phyloP scores from a whole-genome alignment of 2,329 filamentous ascomycete species.

The Fusarium sublunatum region DNA sequence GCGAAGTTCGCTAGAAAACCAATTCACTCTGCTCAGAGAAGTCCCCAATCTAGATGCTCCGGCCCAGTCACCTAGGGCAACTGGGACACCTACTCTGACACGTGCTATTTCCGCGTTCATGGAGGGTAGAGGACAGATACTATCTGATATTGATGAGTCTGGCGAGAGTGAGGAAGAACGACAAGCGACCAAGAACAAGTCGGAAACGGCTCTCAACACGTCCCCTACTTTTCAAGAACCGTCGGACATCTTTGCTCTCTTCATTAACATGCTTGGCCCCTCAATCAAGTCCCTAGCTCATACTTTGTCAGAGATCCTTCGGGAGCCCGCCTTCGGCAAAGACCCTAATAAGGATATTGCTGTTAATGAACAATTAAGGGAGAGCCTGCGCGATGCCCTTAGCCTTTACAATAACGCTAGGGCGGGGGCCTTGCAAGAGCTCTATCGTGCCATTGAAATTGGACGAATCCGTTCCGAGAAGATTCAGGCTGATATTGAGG shows the following conservation, averaged over 20 bases:
- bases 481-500: conserved; percentile 92
- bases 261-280: conserved; percentile 88
- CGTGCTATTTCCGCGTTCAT: conserved; percentile 49
- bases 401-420: conserved; percentile 81
- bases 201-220: conserved; percentile 47
- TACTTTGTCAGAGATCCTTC: conserved; percentile 87
- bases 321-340: conserved; percentile 83
- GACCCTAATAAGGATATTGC: conserved; percentile 74
- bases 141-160: conserved; percentile 73
- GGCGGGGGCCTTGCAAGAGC: conserved; percentile 77
- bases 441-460: conserved; percentile 84
- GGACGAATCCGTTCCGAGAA: conserved; percentile 75
- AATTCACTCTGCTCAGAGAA: conserved; percentile 85
- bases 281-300: conserved; percentile 97
- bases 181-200: conserved; percentile 43
- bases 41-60: conserved; percentile 46
- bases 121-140: conserved; percentile 58
- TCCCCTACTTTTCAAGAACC: conserved; percentile 66
- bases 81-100: conserved; percentile 43
- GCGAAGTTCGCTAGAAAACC: conserved; percentile 87
- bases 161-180: conserved; percentile 67
- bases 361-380: conserved; percentile 82
- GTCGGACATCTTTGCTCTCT: conserved; percentile 89
- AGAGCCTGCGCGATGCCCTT: conserved; percentile 84
- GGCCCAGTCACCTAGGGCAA: conserved; percentile 31